phyloP scores from a whole-genome alignment of 495 filamentous ascomycete genomes.

The Xylaria palmicola region DNA sequence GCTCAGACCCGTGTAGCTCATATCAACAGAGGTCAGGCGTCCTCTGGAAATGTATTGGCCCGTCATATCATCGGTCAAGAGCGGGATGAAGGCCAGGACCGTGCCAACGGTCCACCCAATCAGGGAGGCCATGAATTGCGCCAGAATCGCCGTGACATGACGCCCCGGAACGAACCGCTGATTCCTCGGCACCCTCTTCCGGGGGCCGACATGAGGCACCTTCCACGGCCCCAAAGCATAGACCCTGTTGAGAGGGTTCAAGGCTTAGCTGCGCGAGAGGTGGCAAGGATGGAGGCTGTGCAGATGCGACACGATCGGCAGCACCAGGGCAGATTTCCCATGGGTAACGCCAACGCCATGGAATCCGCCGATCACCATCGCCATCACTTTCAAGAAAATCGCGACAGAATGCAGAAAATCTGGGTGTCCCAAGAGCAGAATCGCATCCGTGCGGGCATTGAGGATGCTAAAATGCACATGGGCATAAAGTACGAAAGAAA shows the following conservation, averaged over 20 bases:
- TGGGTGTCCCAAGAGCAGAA: slow-evolving; percentile 48
- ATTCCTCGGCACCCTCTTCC: slow-evolving; percentile 22
- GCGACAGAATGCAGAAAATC: slow-evolving; percentile 44
- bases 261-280: slow-evolving; percentile 39
- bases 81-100: slow-evolving; percentile 14
- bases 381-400: slow-evolving; percentile 40
- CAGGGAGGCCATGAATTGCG: slow-evolving; percentile 25
- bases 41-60: slow-evolving; percentile 6
- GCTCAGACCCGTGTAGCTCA: slow-evolving; percentile 41
- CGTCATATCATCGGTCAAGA: slow-evolving; percentile 2
- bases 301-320: slow-evolving; percentile 39
- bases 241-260: slow-evolving; percentile 41
- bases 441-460: slow-evolving; percentile 34
- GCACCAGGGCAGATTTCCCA: slow-evolving; percentile 31
- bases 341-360: slow-evolving; percentile 10
- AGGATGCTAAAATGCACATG: slow-evolving; percentile 51
- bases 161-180: slow-evolving; percentile 15
- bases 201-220: slow-evolving; percentile 23
- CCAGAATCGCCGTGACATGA: slow-evolving; percentile 28
- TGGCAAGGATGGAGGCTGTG: slow-evolving; percentile 43
- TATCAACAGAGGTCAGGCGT: slow-evolving; percentile 6
- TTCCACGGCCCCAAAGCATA: slow-evolving; percentile 16
- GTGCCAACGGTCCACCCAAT: slow-evolving; percentile 3
- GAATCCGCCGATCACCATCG: slow-evolving; percentile 23
- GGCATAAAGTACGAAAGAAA: slow-evolving; percentile 56